Conservation (phyloP, 441 rosid species). For the Populus hybrid region DNA sequence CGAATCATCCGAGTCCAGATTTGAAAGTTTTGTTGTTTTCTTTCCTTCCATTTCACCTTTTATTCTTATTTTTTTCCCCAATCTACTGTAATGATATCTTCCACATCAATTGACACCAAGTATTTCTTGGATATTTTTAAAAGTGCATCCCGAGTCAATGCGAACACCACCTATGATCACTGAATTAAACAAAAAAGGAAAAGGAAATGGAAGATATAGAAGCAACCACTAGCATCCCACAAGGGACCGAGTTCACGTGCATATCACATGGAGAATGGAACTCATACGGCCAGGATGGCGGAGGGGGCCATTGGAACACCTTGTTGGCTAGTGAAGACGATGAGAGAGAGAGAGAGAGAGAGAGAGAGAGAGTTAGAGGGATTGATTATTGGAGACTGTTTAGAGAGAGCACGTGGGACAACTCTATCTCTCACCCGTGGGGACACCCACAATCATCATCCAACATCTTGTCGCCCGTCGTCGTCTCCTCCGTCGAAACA, state of each 20-base stretch:
- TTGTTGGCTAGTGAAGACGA: constrained; percentile 9
- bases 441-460: constrained; percentile 52
- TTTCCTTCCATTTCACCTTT: background rate
- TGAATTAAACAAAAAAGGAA: too few species aligned
- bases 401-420: constrained; percentile 43
- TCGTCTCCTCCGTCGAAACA: background rate
- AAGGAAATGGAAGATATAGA: too few species aligned
- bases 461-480: constrained; percentile 42
- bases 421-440: constrained; percentile 36
- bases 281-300: constrained; percentile 30
- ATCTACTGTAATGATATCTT: background rate
- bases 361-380: background rate
- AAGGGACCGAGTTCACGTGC: constrained; percentile 51
- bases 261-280: constrained; percentile 36
- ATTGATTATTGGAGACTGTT: background rate
- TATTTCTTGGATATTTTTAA: background rate
- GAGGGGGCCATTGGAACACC: background rate
- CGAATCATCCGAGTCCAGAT: background rate
- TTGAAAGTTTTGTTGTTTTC: background rate
- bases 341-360: background rate
- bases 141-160: background rate
- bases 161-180: too few species aligned
- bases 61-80: too few species aligned
- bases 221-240: too few species aligned
- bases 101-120: background rate